These are phyloP conservation scores for Orobanche coerulescens DNA, from an alignment of 257 asterid species.

Conservation along the genomic window DNA sequence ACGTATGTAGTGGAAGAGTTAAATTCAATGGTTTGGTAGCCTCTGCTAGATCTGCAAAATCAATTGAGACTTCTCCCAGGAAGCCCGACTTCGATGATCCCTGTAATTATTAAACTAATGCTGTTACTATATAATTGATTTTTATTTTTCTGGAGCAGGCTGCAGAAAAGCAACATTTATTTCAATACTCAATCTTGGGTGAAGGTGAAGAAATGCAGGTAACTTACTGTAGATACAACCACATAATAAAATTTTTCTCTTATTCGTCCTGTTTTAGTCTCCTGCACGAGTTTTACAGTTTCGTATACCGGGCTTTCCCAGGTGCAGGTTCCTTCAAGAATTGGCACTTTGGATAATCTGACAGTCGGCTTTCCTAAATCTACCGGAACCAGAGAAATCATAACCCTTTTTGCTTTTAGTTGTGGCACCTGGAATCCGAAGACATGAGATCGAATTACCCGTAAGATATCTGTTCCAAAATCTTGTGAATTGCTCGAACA, in stretches of 20 bases:
- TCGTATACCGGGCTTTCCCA: slow-evolving; percentile 83
- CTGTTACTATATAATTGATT: neutral
- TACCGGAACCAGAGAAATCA: slow-evolving; percentile 80
- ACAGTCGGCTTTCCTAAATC: slow-evolving; percentile 86
- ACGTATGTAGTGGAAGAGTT: slow-evolving; percentile 72
- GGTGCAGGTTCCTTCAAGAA: slow-evolving; percentile 67
- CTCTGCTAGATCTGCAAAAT: slow-evolving; percentile 85
- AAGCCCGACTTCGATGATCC: slow-evolving; percentile 87
- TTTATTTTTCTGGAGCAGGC: neutral
- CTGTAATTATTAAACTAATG: slow-evolving; percentile 33
- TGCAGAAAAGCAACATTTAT: neutral
- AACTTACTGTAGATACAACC: slow-evolving; percentile 69
- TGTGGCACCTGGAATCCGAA: slow-evolving; percentile 63
- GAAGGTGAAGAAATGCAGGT: slow-evolving; percentile 11
- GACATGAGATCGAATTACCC: slow-evolving; percentile 4
- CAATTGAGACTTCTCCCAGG: slow-evolving; percentile 79
- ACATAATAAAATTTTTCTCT: slow-evolving; percentile 72
- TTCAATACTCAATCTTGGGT: neutral
- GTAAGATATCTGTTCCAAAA: slow-evolving; percentile 21
- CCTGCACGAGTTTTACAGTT: slow-evolving; percentile 66
- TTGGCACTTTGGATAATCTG: slow-evolving; percentile 58
- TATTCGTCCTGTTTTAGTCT: slow-evolving; percentile 60
- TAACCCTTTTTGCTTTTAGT: slow-evolving; percentile 66
- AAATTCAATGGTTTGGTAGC: slow-evolving; percentile 50
- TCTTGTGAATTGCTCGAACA: slow-evolving; percentile 22